A percentile compares a stretch with the other conserved stretches of the same genome.
Evolutionary conservation across 139 green algal genomes (phyloP).

Genomic region (Chlorella sp.): DNA sequence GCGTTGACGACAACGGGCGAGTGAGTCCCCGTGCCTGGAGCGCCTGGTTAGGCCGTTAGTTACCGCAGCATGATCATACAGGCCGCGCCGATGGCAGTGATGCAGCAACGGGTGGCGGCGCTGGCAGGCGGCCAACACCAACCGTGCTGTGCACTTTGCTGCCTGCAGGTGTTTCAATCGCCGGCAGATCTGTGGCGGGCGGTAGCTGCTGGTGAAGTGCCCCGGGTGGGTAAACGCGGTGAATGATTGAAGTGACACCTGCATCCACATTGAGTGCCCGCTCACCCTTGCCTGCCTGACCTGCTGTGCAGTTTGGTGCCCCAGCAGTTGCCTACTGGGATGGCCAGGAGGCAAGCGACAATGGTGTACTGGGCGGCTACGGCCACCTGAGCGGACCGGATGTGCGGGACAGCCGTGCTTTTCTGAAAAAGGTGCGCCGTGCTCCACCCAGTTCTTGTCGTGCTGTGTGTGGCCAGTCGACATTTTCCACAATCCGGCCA

Average conservation of each 20-base stretch:
- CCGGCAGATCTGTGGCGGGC: constrained; percentile 74
- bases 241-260: too few relatives aligned
- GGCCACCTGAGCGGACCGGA: constrained; percentile 83
- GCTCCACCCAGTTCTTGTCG: too few relatives aligned
- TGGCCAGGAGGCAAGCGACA: constrained; percentile 62
- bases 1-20: constrained; percentile 30
- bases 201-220: constrained; percentile 27
- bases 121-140: neutral
- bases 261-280: too few relatives aligned
- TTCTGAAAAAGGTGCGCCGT: constrained; percentile 73
- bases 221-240: neutral
- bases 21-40: too few relatives aligned
- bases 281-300: too few relatives aligned
- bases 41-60: too few relatives aligned
- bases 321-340: constrained; percentile 78
- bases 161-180: constrained; percentile 54
- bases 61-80: too few relatives aligned
- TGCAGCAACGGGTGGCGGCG: too few relatives aligned
- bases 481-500: too few relatives aligned
- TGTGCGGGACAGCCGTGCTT: constrained; percentile 75
- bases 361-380: constrained; percentile 91
- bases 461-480: too few relatives aligned
- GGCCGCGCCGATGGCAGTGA: too few relatives aligned
- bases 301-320: too few relatives aligned
- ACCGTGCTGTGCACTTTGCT: neutral